Conservation (phyloP, 2,329 filamentous ascomycete genomes). For the Fonsecaea multimorphosa region DNA sequence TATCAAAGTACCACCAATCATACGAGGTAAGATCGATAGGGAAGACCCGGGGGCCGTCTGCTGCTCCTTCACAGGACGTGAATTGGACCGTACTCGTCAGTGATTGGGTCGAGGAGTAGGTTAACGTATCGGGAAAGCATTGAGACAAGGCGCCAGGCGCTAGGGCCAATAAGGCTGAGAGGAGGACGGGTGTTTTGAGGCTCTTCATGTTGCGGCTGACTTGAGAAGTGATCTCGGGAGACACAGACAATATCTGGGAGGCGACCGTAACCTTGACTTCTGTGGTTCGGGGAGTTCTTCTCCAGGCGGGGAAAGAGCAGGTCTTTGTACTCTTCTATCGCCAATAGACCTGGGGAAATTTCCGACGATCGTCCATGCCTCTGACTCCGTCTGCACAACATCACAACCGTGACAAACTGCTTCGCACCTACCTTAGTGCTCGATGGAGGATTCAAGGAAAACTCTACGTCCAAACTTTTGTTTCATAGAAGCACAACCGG, state of each 20-base stretch:
- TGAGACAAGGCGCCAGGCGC: background rate
- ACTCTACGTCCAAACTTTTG: background rate
- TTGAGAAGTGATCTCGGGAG: background rate
- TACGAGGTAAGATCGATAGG: conserved; percentile 43
- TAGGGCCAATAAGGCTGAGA: conserved; percentile 4
- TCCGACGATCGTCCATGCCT: background rate
- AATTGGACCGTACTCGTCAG: conserved; percentile 14
- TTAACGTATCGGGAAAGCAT: background rate
- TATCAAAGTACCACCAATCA: conserved; percentile 54
- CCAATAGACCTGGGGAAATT: background rate
- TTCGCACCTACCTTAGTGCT: background rate
- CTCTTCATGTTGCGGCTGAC: conserved; percentile 1
- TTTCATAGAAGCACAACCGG: background rate
- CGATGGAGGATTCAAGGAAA: background rate
- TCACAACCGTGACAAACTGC: background rate
- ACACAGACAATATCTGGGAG: background rate
- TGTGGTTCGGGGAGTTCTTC: background rate
- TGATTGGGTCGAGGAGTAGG: background rate
- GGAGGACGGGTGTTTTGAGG: background rate
- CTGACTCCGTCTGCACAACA: background rate
- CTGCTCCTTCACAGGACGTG: conserved; percentile 19
- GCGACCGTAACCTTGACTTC: background rate
- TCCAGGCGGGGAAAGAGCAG: background rate
- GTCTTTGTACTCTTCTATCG: background rate
- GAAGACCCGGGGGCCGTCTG: conserved; percentile 42